Conservation (phyloP, 345 rosid species). For the Eucalyptus erythrocorys region DNA sequence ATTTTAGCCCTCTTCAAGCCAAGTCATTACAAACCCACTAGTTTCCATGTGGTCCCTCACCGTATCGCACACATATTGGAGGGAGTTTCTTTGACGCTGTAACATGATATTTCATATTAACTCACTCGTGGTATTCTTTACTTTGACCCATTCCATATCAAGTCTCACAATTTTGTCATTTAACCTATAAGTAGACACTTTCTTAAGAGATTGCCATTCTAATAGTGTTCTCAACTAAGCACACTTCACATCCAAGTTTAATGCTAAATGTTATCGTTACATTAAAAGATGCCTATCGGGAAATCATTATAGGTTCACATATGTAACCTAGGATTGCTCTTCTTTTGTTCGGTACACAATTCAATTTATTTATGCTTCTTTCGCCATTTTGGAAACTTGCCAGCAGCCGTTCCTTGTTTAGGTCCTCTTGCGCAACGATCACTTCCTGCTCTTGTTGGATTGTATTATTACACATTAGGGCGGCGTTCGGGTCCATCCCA, state of each 20-base stretch:
- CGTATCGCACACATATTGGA: accelerated
- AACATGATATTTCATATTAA: not conserved
- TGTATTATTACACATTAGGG: not conserved
- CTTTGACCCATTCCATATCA: accelerated
- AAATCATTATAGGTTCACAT: not conserved
- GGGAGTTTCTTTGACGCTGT: not conserved
- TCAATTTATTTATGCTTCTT: not conserved
- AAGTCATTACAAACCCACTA: not conserved
- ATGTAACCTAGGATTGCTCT: not conserved
- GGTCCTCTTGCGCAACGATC: not conserved
- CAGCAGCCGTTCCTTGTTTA: not conserved
- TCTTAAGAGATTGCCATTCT: not conserved
- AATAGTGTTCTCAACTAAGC: not conserved
- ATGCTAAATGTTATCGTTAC: not conserved
- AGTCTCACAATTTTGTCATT: not conserved
- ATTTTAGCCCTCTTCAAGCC: not conserved
- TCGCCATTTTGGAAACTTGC: too few relatives aligned
- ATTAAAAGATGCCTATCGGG: not conserved
- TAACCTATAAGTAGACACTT: not conserved
- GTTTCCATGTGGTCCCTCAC: accelerated
- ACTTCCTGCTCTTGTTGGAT: not conserved
- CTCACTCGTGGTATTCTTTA: accelerated
- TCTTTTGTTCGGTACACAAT: not conserved
- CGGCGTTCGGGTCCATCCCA: not conserved
- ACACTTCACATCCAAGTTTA: not conserved